Base-by-base conservation (phyloP, 2,329 filamentous ascomycete species). In the Neopestalotiopsis rosae region DNA sequence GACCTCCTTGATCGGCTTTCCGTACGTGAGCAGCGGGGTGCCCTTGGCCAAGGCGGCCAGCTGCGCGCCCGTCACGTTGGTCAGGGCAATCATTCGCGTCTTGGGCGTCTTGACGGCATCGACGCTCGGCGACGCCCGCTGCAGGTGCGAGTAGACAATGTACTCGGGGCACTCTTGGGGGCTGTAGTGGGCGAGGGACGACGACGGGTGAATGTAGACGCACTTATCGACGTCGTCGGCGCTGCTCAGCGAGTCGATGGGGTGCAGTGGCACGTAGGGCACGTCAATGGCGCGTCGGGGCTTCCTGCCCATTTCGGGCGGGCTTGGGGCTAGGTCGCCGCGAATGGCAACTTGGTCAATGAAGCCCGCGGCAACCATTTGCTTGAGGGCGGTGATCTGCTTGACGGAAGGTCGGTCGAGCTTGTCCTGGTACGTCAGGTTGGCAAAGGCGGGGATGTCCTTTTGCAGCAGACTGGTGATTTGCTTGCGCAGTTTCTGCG, bases 341-440 rank as follows among this genome's bases (percentile, higher is more conserved):
- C 96, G 93, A 74, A 98, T 94, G 61, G 96, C 96, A 56, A 99
- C 88, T 74, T 98, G 93, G 80, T 99, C 96, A 76, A 98, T 90
- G 82, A 98, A 98, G 1, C 95, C 96, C 0, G 94, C 92, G 0
- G 95, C 94, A 28, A 94, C 90, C 82, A 98, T 97, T 77, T 98
- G 94, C 79, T 97, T 97, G 34, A 99, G 85, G 0, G 94, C 90
- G 61, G 91, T 90, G 34, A 97, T 84, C 76, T 94, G 91, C 72
- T 90, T 92, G 6, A 90, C 83, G 0, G 88, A 88, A 0, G 90
- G 90, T 0, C 85, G 84, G 62, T 87, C 83, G 2, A 92, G 83
- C 74, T 85, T 86, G 38, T 90, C 88, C 67, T 86, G 80, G 72
- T 87, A 87, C 67, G 82, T 82, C 42, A 84, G 87, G 83, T 77